Evolutionary conservation across 1,139 yeast species (phyloP), one percentile per base, ranked within the genome.

Genomic region (Magnusiomyces fungicola): DNA sequence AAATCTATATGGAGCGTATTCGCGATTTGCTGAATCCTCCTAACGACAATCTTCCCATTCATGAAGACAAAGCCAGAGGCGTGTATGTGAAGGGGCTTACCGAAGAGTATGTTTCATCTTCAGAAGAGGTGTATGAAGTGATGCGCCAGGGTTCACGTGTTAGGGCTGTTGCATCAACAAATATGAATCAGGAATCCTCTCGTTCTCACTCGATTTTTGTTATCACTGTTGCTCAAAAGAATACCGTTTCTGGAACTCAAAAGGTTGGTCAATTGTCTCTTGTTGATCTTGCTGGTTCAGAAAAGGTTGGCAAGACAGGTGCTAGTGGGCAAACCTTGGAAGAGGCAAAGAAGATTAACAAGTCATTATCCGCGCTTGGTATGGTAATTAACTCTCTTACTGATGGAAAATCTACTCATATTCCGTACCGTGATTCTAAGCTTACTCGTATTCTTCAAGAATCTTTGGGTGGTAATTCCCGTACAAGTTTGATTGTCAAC

Each of bases 271-370:
- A 74, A 54, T 71, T 89, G 50, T 85, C 82, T 59, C 68, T 89
- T 47, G 94, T 88, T 10, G 97, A 89, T 68, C 72, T 89, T 55
- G 96, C 96, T 0, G 96, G 96, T 2, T 81, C 92, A 39, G 96
- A 89, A 65, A 86, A 85, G 63, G 81, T 86, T n/a, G 81, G 81
- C 50, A 85, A 82, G 58, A 81, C 95, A 0, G 92, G 94, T 2
- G 94, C 89, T 0, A 68, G 78, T 1, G 94, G 92, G 1, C 81
- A 80, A 55, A 75, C 83, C 0, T 69, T 86, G 18, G 90, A 88
- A 61, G 96, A 89, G 58, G 90, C 95, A 0, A 84, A 84, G 60
- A 86, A 83, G 57, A 85, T 88, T 59, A 89, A 88, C 66, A 76
- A 81, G 46, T 85, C 95, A 0, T 72, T 89, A 44, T 79, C 89